Evolutionary conservation across 495 filamentous ascomycete species (phyloP).

Genomic region (Daldinia childiae): DNA sequence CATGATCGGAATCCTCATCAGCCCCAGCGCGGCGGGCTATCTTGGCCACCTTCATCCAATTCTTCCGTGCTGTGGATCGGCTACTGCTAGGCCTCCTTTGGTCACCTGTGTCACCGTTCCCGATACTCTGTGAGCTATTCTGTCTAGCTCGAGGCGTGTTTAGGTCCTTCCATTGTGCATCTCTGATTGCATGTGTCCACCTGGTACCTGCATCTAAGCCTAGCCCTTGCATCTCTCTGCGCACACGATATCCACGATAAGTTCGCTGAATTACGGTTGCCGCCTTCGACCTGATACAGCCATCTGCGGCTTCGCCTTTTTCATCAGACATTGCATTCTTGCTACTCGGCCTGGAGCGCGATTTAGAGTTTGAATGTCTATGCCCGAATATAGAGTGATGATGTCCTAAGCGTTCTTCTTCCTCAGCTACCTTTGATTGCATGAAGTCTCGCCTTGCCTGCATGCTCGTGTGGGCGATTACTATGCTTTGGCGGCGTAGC

Average conservation of each 20-base stretch:
- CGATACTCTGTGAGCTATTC: conserved; percentile 27
- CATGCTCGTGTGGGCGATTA: conserved; percentile 31
- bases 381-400: conserved; percentile 15
- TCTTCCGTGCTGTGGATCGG: conserved; percentile 60
- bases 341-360: conserved; percentile 13
- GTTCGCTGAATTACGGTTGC: conserved; percentile 69
- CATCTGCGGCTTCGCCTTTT: conserved; percentile 17
- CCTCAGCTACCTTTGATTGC: conserved; percentile 33
- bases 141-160: conserved; percentile 58
- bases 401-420: conserved; percentile 9
- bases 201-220: conserved; percentile 71
- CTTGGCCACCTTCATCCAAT: conserved; percentile 77
- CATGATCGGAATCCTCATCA: conserved; percentile 61
- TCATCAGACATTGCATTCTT: conserved; percentile 6
- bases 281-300: conserved; percentile 49
- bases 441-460: conserved; percentile 44
- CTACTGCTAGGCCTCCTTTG: conserved; percentile 36
- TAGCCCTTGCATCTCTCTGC: conserved; percentile 71
- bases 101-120: conserved; percentile 1
- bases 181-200: conserved; percentile 73
- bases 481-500: conserved; percentile 42
- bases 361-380: conserved; percentile 9
- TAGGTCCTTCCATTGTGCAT: conserved; percentile 68
- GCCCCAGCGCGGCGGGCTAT: conserved; percentile 76
- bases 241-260: conserved; percentile 75